Evolutionary conservation across 768 basidiomycete genomes (phyloP), one percentile per base, ranked within the genome.

Genomic region (Psilocybe subaeruginosa): DNA sequence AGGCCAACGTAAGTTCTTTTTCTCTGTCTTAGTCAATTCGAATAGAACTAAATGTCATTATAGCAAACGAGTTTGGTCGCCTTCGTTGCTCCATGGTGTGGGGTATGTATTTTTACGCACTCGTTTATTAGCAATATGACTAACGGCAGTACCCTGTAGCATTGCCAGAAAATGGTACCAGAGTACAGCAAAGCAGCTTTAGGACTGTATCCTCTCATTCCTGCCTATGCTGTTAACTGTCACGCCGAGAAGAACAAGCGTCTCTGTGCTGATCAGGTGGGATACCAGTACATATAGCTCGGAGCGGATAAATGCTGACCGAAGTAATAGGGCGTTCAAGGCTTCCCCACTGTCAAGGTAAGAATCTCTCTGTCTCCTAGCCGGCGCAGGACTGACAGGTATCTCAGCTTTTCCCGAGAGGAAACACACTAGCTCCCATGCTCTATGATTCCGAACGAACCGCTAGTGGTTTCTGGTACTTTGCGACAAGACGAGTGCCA

Each of bases 21-120:
- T 7, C 17, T 54, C 56, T 16, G 16, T 47, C 31, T 52, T 9
- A 17, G 27, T 56, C 14, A 16, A 9, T 33, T 19, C 8, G 17
- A 46, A 8, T 29, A 39, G 37, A 50, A 16, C 51, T 53, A 23
- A 53, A 9, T 17, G 27, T 23, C 50, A 6, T 9, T 50, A 8
- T 66, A 93, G 92, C 78, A 84, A 75, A 90, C 92, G 33, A 85
- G 81, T 62, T 73, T 95, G 69, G 89, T 97, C 16, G 95, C 93
- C 1, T 97, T 96, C 70, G 90, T 95, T 11, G 95, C 95, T n/a
- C 92, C 94, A 3, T 97, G 95, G 95, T 95, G 92, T 69, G 92
- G 91, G 65, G 91, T 92, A 73, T 71, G 90, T 77, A 35, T 4
- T 33, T 39, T 39, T 49, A 14, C 30, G 1, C 30, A 19, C 6